Percentiles rank a stretch among this genome's conserved stretches.
phyloP scores from a whole-genome alignment of 805 yeast genomes.

The Blastobotrys mokoenaii region DNA sequence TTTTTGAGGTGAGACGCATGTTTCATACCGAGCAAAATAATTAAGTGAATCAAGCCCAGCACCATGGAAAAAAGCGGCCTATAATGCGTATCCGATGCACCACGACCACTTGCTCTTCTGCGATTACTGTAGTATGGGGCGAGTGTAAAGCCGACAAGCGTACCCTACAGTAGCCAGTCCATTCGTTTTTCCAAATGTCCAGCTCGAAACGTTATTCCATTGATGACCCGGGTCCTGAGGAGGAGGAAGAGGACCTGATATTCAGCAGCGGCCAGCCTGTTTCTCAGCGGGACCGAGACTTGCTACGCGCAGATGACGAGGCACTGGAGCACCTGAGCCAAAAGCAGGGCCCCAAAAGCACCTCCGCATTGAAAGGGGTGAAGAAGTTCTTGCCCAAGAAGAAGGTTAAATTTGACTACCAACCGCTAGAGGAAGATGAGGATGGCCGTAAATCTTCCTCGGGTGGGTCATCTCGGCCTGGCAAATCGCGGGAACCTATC shows the following conservation, averaged over 20 bases:
- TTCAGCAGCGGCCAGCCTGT: constrained; percentile 8
- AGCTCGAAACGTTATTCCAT: constrained; percentile 6
- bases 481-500: background rate
- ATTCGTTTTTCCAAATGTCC: background rate
- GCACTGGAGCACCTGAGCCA: constrained; percentile 10
- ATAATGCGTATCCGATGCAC: too few relatives aligned
- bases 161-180: too few relatives aligned
- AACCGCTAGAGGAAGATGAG: background rate
- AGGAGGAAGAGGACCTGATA: constrained; percentile 14
- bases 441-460: background rate
- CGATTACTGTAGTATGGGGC: too few relatives aligned
- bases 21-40: too few relatives aligned
- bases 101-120: too few relatives aligned
- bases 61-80: too few relatives aligned
- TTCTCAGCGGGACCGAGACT: constrained; percentile 15
- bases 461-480: background rate
- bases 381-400: constrained; percentile 10
- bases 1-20: too few relatives aligned
- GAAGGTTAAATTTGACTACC: constrained; percentile 12
- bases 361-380: constrained; percentile 1
- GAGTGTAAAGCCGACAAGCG: too few relatives aligned
- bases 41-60: too few relatives aligned
- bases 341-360: constrained; percentile 3
- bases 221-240: constrained; percentile 10
- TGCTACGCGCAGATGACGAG: constrained; percentile 16